Conservation (phyloP, 768 basidiomycete species). For the Butyriboletus loyo region DNA sequence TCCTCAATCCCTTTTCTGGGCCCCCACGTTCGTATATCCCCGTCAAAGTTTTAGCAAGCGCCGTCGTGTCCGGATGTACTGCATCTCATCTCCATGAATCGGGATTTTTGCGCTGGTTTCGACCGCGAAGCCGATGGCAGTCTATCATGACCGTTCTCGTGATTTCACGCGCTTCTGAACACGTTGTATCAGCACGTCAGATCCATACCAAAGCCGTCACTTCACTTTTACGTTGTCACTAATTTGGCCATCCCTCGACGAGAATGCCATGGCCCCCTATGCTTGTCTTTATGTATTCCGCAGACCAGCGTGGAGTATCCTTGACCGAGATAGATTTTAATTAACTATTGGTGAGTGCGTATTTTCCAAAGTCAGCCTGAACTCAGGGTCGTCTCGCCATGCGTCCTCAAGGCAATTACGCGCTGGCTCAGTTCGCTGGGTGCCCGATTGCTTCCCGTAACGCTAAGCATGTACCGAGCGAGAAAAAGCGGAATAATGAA, state of each 20-base stretch:
- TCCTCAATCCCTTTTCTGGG: constrained; percentile 1
- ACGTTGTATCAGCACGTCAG: constrained; percentile 36
- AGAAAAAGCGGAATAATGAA: constrained; percentile 35
- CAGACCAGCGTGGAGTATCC: constrained; percentile 33
- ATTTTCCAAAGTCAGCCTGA: constrained; percentile 19
- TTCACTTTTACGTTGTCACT: constrained; percentile 34
- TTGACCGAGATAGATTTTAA: constrained; percentile 34
- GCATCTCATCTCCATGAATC: constrained; percentile 19
- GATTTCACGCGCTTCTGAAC: constrained; percentile 36
- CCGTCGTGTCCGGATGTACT: constrained; percentile 18
- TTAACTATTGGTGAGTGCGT: constrained; percentile 27
- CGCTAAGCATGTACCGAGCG: constrained; percentile 27
- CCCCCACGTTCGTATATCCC: constrained; percentile 6
- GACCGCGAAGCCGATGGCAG: constrained; percentile 28
- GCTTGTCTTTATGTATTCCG: constrained; percentile 36
- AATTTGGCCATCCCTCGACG: constrained; percentile 18
- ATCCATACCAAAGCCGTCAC: constrained; percentile 29
- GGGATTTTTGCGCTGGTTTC: constrained; percentile 21
- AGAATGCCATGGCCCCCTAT: constrained; percentile 31
- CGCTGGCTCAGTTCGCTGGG: constrained; percentile 37
- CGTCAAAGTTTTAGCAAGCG: constrained; percentile 7
- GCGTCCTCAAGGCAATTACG: constrained; percentile 35
- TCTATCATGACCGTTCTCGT: constrained; percentile 32
- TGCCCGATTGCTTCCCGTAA: constrained; percentile 35
- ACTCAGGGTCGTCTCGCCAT: constrained; percentile 32